Evolutionary conservation across 768 basidiomycete species (phyloP), one percentile per base, ranked within the genome.

Genomic region (Fibroporia radiculosa): DNA sequence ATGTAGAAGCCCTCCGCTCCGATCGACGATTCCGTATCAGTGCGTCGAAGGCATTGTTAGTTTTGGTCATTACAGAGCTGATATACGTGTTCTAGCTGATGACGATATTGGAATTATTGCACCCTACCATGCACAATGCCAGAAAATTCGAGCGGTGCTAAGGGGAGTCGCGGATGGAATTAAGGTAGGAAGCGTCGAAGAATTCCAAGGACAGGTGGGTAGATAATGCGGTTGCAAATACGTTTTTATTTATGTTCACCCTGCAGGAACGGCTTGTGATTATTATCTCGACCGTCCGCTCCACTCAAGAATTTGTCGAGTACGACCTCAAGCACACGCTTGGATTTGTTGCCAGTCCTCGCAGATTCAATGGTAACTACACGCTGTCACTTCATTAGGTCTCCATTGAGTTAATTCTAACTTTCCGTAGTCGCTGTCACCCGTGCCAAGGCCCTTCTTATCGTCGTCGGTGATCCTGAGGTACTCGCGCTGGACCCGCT

Each of bases 391-490:
- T 31, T 31, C 29, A n/a, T n/a, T 31, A n/a, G 8, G 29, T 8
- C 29, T n/a, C n/a, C 10, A 8, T 31, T n/a, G n/a, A 31, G 8
- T 31, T 8, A 31, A 31, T n/a, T 8, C 29, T 8, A 31, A n/a
- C 25, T 24, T 29, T 5, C 22, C 37, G 6, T 39, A 82, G 82
- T 85, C 27, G 78, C 81, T 3, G 61, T 85, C 12, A 85, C 82
- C 0, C 77, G 81, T 10, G 79, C 80, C 0, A 71, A 82, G 57
- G 75, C 80, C 0, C 64, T 84, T 2, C 69, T 84, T 11, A 73
- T 83, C 48, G 63, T 83, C 35, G 60, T 84, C 36, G 82, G 81
- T 3, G 75, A 84, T 53, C 76, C 81, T 0, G 58, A 62, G 3
- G 72, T 80, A 4, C 68, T 83, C 5, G 72, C 71, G 2, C 66